Evolutionary conservation across 1,284 basidiomycete species (phyloP).

Genomic region (Cyathus pygmaeus): DNA sequence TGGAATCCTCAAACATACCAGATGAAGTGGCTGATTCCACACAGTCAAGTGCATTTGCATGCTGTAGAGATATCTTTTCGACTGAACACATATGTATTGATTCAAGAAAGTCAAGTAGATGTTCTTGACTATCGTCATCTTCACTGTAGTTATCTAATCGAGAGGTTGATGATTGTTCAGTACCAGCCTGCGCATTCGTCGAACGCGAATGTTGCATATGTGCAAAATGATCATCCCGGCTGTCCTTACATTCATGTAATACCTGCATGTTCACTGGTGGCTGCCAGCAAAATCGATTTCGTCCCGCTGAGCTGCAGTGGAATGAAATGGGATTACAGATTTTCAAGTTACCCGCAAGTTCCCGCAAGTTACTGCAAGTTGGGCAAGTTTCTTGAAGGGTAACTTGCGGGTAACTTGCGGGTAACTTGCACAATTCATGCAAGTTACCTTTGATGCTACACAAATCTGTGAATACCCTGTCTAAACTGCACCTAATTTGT

Average conservation of each 20-base stretch:
- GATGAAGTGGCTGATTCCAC: neutral
- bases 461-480: no score
- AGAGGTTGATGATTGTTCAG: no score
- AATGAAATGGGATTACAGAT: neutral
- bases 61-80: conserved; percentile 9
- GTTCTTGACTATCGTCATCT: neutral
- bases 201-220: no score
- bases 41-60: conserved; percentile 2
- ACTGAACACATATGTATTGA: neutral
- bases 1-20: conserved; percentile 3
- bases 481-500: no score
- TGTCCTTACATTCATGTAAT: conserved; percentile 46
- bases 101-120: neutral
- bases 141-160: no score
- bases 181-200: no score
- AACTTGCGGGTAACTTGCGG: no score
- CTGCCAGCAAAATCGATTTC: neutral
- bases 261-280: conserved; percentile 41
- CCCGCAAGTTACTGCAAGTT: neutral
- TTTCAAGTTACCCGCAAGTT: neutral
- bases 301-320: neutral
- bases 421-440: neutral
- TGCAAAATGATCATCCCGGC: conserved; percentile 37
- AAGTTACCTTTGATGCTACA: neutral
- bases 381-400: neutral